phyloP scores from a whole-genome alignment of 176 grass and related monocot species.

The Phoenix roebelenii region DNA sequence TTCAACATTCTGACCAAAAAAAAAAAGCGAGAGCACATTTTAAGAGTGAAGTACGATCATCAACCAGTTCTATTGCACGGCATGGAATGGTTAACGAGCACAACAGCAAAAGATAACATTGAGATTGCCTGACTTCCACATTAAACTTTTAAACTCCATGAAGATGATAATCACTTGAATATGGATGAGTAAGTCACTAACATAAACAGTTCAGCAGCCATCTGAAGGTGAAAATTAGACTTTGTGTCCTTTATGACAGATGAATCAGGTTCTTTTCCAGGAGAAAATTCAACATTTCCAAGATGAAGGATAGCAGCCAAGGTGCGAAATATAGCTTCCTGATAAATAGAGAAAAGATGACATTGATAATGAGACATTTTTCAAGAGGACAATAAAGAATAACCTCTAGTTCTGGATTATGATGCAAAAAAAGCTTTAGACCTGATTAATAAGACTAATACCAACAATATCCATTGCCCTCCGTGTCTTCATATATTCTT shows the following conservation, averaged over 20 bases:
- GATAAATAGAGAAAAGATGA: constrained; percentile 11
- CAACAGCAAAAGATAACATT: no score
- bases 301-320: constrained; percentile 99
- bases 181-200: constrained; percentile 29
- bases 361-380: no score
- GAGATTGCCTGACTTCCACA: no score
- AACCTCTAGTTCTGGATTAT: not conserved
- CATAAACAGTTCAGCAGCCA: constrained; percentile 77
- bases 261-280: constrained; percentile 76
- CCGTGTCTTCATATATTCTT: constrained; percentile 87
- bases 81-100: no score
- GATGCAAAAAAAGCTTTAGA: constrained; percentile 19
- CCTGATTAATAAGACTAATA: constrained; percentile 77
- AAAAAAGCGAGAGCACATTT: no score
- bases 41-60: no score
- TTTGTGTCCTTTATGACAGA: constrained; percentile 70
- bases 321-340: constrained; percentile 94
- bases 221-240: constrained; percentile 83
- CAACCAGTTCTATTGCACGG: no score
- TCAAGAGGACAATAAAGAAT: not conserved
- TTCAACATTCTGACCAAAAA: no score
- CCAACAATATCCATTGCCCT: constrained; percentile 96
- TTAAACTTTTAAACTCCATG: no score
- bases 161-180: not conserved
- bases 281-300: constrained; percentile 95